Percentiles rank a stretch among this genome's conserved stretches.
phyloP scores from a whole-genome alignment of 2,329 filamentous ascomycete species.

The Nemania sp. region DNA sequence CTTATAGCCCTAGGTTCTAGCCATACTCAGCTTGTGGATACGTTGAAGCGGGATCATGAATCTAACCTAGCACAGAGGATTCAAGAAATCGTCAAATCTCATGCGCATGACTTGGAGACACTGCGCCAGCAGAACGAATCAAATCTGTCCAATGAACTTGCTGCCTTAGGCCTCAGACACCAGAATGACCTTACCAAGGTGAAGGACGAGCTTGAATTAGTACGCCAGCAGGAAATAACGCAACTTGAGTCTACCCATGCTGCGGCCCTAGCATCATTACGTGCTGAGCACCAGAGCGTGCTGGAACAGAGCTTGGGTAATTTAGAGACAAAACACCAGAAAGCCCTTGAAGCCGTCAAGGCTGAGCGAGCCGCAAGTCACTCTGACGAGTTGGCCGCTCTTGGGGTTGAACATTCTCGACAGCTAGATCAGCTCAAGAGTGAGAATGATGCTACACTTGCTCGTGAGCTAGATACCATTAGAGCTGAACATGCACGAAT shows the following conservation, averaged over 20 bases:
- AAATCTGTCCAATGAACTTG: conserved; percentile 40
- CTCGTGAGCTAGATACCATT: conserved; percentile 40
- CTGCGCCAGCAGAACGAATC: conserved; percentile 39
- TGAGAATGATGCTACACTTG: conserved; percentile 27
- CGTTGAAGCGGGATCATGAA: conserved; percentile 44
- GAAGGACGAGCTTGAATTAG: conserved; percentile 35
- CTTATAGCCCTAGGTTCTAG: conserved; percentile 37
- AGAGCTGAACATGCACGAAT: conserved; percentile 43
- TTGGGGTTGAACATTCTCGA: conserved; percentile 24
- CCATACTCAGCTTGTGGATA: conserved; percentile 40
- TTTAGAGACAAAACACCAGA: conserved; percentile 41
- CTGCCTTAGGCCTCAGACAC: conserved; percentile 33
- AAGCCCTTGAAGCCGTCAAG: conserved; percentile 44
- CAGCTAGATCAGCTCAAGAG: conserved; percentile 22
- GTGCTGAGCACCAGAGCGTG: conserved; percentile 41
- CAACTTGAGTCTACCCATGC: conserved; percentile 37
- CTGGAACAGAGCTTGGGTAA: conserved; percentile 37
- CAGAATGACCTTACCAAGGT: conserved; percentile 29
- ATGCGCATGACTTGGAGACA: conserved; percentile 39
- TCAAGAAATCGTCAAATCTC: conserved; percentile 40
- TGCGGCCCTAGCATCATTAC: conserved; percentile 41
- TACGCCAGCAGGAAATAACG: conserved; percentile 32
- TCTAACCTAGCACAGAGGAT: conserved; percentile 37
- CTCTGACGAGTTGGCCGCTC: conserved; percentile 42
- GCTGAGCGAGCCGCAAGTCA: conserved; percentile 42